A percentile compares a stretch with the other conserved stretches of the same genome.
Conservation (phyloP, 2,329 filamentous ascomycete species). For the Zalaria obscura region DNA sequence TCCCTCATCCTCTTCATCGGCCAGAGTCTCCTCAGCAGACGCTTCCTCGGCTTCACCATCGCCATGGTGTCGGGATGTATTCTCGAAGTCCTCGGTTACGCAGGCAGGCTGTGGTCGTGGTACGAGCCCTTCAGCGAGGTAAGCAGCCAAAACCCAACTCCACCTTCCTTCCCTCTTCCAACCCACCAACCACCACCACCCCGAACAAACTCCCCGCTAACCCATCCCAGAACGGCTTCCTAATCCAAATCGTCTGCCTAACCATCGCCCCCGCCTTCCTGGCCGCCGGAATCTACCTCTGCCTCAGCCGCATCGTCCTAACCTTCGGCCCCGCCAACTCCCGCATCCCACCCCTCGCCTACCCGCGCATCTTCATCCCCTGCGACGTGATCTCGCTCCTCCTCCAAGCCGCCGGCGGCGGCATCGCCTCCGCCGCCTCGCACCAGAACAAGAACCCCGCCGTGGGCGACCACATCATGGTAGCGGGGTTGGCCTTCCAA, state of each 20-base stretch:
- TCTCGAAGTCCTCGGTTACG: slow-evolving; percentile 29
- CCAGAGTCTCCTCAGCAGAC: slow-evolving; percentile 31
- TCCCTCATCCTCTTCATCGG: slow-evolving; percentile 27
- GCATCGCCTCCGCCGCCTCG: slow-evolving; percentile 10
- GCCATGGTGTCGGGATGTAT: slow-evolving; percentile 25
- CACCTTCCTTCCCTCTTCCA: background rate
- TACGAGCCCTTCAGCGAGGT: slow-evolving; percentile 25
- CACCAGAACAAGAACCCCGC: slow-evolving; percentile 14
- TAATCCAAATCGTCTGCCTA: slow-evolving; percentile 28
- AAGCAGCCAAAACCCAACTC: too few species aligned
- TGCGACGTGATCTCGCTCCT: slow-evolving; percentile 37
- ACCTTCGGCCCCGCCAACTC: slow-evolving; percentile 28
- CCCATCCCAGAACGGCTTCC: slow-evolving; percentile 16
- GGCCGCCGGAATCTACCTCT: slow-evolving; percentile 33
- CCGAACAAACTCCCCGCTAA: too few species aligned
- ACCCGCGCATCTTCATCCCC: slow-evolving; percentile 37
- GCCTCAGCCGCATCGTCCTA: slow-evolving; percentile 31
- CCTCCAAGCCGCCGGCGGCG: slow-evolving; percentile 48
- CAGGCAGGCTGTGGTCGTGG: slow-evolving; percentile 26
- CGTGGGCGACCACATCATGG: slow-evolving; percentile 46
- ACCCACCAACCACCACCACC: background rate
- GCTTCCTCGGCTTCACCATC: slow-evolving; percentile 29
- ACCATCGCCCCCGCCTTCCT: slow-evolving; percentile 30
- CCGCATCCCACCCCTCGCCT: slow-evolving; percentile 26
- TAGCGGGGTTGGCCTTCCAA: slow-evolving; percentile 48